These are phyloP conservation scores for Lathyrus oleraceus DNA, from an alignment of 306 rosid species.

Conservation along the genomic window DNA sequence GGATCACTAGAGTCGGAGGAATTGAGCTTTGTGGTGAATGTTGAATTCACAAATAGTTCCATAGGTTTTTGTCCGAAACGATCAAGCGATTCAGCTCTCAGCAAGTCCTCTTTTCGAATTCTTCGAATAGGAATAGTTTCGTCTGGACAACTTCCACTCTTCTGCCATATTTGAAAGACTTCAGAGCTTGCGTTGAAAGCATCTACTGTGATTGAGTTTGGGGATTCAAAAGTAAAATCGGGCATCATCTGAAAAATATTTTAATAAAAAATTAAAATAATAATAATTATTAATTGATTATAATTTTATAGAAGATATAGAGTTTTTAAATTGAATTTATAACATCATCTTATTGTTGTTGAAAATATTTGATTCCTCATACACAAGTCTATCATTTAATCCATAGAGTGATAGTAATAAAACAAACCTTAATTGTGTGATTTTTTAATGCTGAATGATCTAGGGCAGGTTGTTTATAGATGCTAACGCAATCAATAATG, in stretches of 20 bases:
- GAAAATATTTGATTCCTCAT: no score
- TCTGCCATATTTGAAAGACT: constrained; percentile 58
- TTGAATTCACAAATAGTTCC: background rate
- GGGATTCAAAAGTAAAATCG: background rate
- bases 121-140: constrained; percentile 70
- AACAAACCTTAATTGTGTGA: constrained; percentile 34
- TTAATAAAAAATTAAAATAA: background rate
- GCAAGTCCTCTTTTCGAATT: constrained; percentile 44
- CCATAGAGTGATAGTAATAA: background rate
- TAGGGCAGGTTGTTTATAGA: constrained; percentile 55
- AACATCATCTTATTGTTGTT: no score
- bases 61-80: constrained; percentile 49
- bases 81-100: constrained; percentile 42
- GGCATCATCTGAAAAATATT: constrained; percentile 50
- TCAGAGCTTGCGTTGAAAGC: background rate
- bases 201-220: constrained; percentile 3
- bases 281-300: background rate
- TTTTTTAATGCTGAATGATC: constrained; percentile 52
- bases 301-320: background rate
- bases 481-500: constrained; percentile 53
- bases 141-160: constrained; percentile 64
- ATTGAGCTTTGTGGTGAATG: constrained; percentile 5
- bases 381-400: no score
- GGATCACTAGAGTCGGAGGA: background rate
- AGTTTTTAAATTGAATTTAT: background rate